These are phyloP conservation scores for Colletotrichum gigasporum DNA, from an alignment of 2,329 filamentous ascomycete genomes.

Conservation along the genomic window DNA sequence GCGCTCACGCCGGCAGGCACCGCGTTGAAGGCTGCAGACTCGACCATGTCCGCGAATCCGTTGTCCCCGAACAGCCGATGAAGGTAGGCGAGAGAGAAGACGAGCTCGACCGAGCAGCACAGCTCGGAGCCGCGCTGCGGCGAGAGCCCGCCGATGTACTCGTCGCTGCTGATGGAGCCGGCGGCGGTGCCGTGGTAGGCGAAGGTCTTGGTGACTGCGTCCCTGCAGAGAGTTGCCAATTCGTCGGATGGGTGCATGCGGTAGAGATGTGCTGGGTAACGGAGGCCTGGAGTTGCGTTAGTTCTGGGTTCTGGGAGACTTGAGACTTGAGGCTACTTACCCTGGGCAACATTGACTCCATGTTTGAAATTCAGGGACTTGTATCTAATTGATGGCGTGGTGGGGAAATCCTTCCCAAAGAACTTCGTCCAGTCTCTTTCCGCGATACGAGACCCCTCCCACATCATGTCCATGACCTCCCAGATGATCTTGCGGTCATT, in stretches of 20 bases:
- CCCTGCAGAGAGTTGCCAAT: slow-evolving; percentile 45
- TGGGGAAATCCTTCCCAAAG: slow-evolving; percentile 34
- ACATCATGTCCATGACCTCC: slow-evolving; percentile 52
- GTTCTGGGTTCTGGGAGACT: neutral
- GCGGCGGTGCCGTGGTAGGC: slow-evolving; percentile 50
- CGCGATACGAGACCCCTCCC: slow-evolving; percentile 37
- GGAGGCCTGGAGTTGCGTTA: slow-evolving; percentile 41
- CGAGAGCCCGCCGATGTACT: slow-evolving; percentile 47
- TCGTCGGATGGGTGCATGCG: slow-evolving; percentile 48
- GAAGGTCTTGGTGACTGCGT: slow-evolving; percentile 47
- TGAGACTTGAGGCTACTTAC: slow-evolving; percentile 35
- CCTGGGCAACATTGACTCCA: slow-evolving; percentile 55
- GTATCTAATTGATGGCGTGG: slow-evolving; percentile 33
- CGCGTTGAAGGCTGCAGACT: slow-evolving; percentile 64
- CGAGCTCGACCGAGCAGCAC: slow-evolving; percentile 45
- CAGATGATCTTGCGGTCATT: slow-evolving; percentile 39
- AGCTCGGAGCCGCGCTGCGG: slow-evolving; percentile 48
- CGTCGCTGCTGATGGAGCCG: slow-evolving; percentile 53
- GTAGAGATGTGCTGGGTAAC: slow-evolving; percentile 50
- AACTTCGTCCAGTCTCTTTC: slow-evolving; percentile 44
- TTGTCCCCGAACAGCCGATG: slow-evolving; percentile 44
- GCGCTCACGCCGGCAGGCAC: slow-evolving; percentile 59
- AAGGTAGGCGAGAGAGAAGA: slow-evolving; percentile 44
- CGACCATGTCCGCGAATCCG: slow-evolving; percentile 59
- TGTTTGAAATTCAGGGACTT: slow-evolving; percentile 48